Conservation (phyloP, 2,329 filamentous ascomycete species). For the Pseudocercospora pini-densiflorae region DNA sequence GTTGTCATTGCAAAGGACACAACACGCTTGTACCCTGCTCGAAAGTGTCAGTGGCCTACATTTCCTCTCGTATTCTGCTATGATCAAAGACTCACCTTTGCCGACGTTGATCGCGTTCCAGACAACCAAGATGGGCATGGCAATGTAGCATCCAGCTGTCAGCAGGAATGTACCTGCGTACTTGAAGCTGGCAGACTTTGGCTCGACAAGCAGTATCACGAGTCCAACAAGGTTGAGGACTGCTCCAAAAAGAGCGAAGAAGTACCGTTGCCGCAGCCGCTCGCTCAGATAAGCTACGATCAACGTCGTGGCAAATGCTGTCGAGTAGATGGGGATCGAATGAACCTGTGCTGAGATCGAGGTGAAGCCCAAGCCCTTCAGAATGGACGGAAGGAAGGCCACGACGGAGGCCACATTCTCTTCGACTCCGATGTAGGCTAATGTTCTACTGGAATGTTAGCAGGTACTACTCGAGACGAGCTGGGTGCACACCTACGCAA, state of each 20-base stretch:
- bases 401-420: conserved; percentile 26
- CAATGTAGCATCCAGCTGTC: conserved; percentile 33
- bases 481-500: conserved; percentile 9
- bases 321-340: conserved; percentile 20
- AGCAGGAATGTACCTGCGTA: conserved; percentile 46
- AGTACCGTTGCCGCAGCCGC: conserved; percentile 38
- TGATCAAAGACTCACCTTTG: conserved; percentile 36
- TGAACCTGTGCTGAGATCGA: conserved; percentile 20
- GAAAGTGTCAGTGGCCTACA: not conserved
- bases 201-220: conserved; percentile 35
- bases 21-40: conserved; percentile 38
- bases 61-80: not conserved
- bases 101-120: conserved; percentile 48
- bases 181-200: conserved; percentile 34
- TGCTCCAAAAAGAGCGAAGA: conserved; percentile 44
- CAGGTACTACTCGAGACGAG: not conserved
- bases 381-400: conserved; percentile 21
- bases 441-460: not conserved
- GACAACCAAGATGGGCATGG: conserved; percentile 43
- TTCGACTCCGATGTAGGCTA: conserved; percentile 13
- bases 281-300: conserved; percentile 34
- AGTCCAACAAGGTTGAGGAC: conserved; percentile 41
- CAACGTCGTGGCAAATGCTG: conserved; percentile 17
- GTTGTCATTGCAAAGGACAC: conserved; percentile 27
- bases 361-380: conserved; percentile 21